Evolutionary conservation across 2,329 filamentous ascomycete genomes (phyloP).

Genomic region (Leptosphaerulina australis): DNA sequence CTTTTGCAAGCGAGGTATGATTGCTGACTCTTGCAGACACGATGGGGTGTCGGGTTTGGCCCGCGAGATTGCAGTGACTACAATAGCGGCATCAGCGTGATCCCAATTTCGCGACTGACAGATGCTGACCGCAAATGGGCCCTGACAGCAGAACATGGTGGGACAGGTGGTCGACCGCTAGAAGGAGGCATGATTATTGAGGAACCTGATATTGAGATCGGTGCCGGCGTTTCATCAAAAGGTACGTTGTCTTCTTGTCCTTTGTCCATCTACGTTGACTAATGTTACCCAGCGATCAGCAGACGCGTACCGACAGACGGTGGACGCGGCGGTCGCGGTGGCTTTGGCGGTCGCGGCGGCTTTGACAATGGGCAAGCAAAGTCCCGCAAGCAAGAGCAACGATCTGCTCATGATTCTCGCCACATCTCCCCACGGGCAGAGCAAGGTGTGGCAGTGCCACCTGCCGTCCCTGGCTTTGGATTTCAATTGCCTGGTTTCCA

Average conservation of each 20-base stretch:
- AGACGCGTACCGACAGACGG: conserved; percentile 44
- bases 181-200: conserved; percentile 87
- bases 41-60: conserved; percentile 97
- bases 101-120: conserved; percentile 89
- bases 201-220: conserved; percentile 98
- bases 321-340: conserved; percentile 32
- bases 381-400: conserved; percentile 40
- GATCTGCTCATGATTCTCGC: conserved; percentile 36
- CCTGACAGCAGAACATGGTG: conserved; percentile 88
- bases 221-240: conserved; percentile 95
- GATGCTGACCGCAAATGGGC: conserved; percentile 98
- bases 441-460: conserved; percentile 57
- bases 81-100: conserved; percentile 85
- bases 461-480: conserved; percentile 61
- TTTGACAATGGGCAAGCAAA: conserved; percentile 31
- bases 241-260: conserved; percentile 49
- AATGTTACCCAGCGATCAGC: conserved; percentile 40
- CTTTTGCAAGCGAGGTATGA: neutral
- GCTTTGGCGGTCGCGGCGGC: conserved; percentile 24
- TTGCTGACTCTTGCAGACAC: conserved; percentile 65
- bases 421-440: conserved; percentile 44
- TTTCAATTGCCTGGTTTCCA: conserved; percentile 52
- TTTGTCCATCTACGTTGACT: conserved; percentile 4
- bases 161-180: conserved; percentile 82
- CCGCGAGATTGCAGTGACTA: conserved; percentile 98